phyloP scores from a whole-genome alignment of 139 green algal species.

The Coelastrella sp. region DNA sequence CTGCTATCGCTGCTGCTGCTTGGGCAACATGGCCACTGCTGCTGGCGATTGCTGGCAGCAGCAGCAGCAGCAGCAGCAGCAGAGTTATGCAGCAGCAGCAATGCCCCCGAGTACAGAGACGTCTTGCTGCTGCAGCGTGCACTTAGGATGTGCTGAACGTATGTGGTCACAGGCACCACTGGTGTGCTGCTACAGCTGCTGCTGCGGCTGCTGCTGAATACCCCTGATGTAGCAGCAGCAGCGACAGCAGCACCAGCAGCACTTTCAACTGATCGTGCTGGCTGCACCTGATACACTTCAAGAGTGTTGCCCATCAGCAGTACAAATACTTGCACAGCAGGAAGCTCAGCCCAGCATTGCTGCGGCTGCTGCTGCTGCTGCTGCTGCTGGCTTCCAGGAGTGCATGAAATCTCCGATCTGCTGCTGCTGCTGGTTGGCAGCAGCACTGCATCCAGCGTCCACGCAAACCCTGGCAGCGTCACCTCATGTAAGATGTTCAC shows the following conservation, averaged over 20 bases:
- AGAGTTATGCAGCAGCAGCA: not conserved
- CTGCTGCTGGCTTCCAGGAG: not conserved
- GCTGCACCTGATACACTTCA: slow-evolving; percentile 3
- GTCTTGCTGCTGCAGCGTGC: not conserved
- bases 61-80: not conserved
- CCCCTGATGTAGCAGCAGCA: not conserved
- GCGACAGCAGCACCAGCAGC: not conserved
- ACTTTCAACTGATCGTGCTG: not conserved
- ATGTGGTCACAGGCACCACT: not conserved
- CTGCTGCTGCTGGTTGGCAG: not conserved
- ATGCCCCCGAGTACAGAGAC: slow-evolving; percentile 21
- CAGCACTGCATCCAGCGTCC: slow-evolving; percentile 3
- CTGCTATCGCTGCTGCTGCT: slow-evolving; percentile 29
- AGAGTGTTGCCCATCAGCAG: slow-evolving; percentile 31
- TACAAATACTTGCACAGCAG: not conserved
- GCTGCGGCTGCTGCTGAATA: not conserved
- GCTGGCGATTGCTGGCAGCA: no score
- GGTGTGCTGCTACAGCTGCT: slow-evolving; percentile 10
- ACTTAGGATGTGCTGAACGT: not conserved
- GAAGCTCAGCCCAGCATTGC: not conserved
- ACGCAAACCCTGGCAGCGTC: not conserved
- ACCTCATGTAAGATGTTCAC: not conserved
- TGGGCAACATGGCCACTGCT: not conserved
- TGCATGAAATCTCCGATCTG: not conserved
- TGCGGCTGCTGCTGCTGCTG: slow-evolving; percentile 40